Conservation (phyloP, 2,329 filamentous ascomycete genomes). For the Exophiala sp. region DNA sequence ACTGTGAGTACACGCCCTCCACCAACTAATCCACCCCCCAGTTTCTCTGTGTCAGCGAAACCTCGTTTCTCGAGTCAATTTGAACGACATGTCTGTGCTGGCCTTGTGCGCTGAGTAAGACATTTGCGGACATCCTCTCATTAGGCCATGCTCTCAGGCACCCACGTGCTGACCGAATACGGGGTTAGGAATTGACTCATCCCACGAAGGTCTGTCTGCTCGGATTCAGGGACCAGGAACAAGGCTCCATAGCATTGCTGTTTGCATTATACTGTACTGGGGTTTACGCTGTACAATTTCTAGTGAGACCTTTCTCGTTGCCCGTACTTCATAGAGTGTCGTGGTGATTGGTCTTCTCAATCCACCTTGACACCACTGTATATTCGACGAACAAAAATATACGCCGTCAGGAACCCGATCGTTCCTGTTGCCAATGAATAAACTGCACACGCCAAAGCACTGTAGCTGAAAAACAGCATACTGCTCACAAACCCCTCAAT, state of each 20-base stretch:
- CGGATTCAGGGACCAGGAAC: no score
- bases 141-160: no score
- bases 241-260: no score
- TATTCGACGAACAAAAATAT: constrained; percentile 78
- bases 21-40: background rate
- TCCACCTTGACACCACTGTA: constrained; percentile 40
- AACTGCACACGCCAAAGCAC: constrained; percentile 73
- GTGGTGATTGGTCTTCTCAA: constrained; percentile 7
- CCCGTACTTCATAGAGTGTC: background rate
- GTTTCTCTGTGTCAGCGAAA: constrained; percentile 11
- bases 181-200: no score
- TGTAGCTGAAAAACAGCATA: constrained; percentile 81
- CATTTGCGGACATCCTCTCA: no score
- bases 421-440: constrained; percentile 81
- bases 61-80: background rate
- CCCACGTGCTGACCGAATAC: no score
- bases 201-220: no score
- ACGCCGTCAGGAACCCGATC: constrained; percentile 78
- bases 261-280: no score
- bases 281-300: background rate
- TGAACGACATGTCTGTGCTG: background rate
- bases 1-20: background rate
- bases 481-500: constrained; percentile 76
- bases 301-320: background rate
- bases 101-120: no score